Percentiles rank a stretch among this genome's conserved stretches.
These are phyloP conservation scores for Silene vulgaris DNA, from an alignment of 179 eudicot species.

Conservation along the genomic window DNA sequence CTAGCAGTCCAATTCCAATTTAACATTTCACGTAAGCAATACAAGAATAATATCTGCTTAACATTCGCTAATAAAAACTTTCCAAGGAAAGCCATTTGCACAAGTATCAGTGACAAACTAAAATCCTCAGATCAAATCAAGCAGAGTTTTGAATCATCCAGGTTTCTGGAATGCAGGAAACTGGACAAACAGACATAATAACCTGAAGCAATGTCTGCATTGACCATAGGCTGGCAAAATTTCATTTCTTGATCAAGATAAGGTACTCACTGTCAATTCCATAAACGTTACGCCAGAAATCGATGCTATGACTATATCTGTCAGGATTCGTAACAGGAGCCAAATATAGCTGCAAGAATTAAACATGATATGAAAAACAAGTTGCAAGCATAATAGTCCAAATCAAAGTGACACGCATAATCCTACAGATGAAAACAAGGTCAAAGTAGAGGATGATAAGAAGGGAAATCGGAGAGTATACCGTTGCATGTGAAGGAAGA, in stretches of 20 bases:
- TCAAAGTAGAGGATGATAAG: conserved; percentile 11
- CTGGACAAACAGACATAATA: neutral
- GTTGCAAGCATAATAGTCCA: conserved; percentile 7
- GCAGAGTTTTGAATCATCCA: neutral
- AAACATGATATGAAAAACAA: conserved; percentile 21
- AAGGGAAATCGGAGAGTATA: conserved; percentile 25
- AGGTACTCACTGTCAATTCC: conserved; percentile 81
- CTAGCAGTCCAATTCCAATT: neutral
- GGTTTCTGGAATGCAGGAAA: neutral
- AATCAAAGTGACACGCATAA: conserved; percentile 5
- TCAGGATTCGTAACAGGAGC: conserved; percentile 91
- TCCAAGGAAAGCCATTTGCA: neutral
- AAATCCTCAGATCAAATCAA: neutral
- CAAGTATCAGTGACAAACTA: neutral
- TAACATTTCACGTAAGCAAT: neutral
- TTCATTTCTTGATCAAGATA: conserved; percentile 9
- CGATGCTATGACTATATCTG: conserved; percentile 76
- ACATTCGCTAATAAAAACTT: neutral
- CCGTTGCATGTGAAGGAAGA: conserved; percentile 92
- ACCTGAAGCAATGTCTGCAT: conserved; percentile 8
- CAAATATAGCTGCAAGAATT: conserved; percentile 71
- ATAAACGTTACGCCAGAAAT: conserved; percentile 95
- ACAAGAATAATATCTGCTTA: neutral
- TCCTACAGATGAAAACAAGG: neutral
- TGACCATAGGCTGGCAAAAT: conserved; percentile 10